Percentiles rank a stretch among this genome's conserved stretches.
Evolutionary conservation across 345 rosid species (phyloP).

Genomic region (Carallia brachiata): DNA sequence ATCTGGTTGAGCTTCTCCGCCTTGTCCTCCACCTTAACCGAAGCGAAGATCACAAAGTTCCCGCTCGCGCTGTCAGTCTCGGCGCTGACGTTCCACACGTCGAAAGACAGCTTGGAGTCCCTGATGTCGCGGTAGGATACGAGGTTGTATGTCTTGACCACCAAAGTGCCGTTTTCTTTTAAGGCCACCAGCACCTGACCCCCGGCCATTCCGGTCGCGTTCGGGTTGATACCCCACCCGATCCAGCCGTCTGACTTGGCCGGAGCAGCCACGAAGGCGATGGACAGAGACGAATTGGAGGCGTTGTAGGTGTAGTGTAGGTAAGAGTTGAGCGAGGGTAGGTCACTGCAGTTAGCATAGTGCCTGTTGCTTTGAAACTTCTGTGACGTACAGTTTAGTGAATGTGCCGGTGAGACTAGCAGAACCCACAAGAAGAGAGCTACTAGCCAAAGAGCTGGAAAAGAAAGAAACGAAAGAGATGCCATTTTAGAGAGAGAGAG

Average conservation of each 20-base stretch:
- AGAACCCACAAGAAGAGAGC: slow-evolving; percentile 22
- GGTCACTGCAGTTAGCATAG: slow-evolving; percentile 46
- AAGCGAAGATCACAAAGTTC: slow-evolving; percentile 18
- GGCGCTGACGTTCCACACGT: slow-evolving; percentile 21
- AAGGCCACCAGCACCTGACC: slow-evolving; percentile 64
- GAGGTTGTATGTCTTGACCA: slow-evolving; percentile 26
- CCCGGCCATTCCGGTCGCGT: slow-evolving; percentile 49
- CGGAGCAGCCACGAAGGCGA: slow-evolving; percentile 68
- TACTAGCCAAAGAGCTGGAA: slow-evolving; percentile 4
- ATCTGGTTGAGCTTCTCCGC: slow-evolving; percentile 19
- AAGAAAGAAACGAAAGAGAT: slow-evolving; percentile 20
- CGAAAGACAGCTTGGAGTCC: slow-evolving; percentile 21
- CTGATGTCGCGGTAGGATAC: slow-evolving; percentile 9
- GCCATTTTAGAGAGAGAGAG: slow-evolving; percentile 2
- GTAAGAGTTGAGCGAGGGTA: slow-evolving; percentile 45
- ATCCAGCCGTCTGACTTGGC: slow-evolving; percentile 54
- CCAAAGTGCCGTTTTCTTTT: slow-evolving; percentile 30
- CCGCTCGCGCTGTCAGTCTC: slow-evolving; percentile 5
- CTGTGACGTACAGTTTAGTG: slow-evolving; percentile 57
- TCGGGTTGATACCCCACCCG: slow-evolving; percentile 81
- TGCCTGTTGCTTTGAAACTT: slow-evolving; percentile 29
- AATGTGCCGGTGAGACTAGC: slow-evolving; percentile 40
- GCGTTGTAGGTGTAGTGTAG: slow-evolving; percentile 73
- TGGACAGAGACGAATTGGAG: slow-evolving; percentile 66
- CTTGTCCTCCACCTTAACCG: slow-evolving; percentile 16